phyloP scores from a whole-genome alignment of 2,329 filamentous ascomycete species.

The Cercospora canescens region DNA sequence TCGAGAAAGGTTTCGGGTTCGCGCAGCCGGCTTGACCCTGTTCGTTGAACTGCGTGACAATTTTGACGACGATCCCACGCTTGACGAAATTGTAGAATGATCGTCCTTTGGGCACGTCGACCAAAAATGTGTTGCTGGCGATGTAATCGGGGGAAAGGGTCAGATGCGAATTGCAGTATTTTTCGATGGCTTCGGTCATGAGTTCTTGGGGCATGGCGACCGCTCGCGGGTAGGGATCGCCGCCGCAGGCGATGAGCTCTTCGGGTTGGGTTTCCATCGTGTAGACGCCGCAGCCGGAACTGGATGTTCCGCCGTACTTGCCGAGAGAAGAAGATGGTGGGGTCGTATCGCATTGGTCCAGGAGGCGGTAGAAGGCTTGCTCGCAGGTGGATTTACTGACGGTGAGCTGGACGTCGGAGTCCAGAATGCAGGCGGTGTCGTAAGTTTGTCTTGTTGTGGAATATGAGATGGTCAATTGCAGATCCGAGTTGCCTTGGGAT shows the following conservation, averaged over 20 bases:
- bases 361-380: conserved; percentile 14
- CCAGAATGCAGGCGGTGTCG: conserved; percentile 2
- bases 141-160: conserved; percentile 10
- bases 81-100: conserved; percentile 14
- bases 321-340: background rate
- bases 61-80: background rate
- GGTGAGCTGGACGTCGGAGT: background rate
- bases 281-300: conserved; percentile 12
- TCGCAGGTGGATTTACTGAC: conserved; percentile 8
- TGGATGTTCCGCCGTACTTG: conserved; percentile 12
- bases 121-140: background rate
- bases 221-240: conserved; percentile 14
- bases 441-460: background rate
- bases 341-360: conserved; percentile 14
- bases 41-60: conserved; percentile 16
- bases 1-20: conserved; percentile 7
- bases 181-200: conserved; percentile 9
- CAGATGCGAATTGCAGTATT: conserved; percentile 12
- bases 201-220: background rate
- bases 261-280: conserved; percentile 5
- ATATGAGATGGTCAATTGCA: conserved; percentile 11
- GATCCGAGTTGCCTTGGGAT: conserved; percentile 13
- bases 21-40: conserved; percentile 13
- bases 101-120: conserved; percentile 5
- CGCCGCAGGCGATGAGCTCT: conserved; percentile 18